These are phyloP conservation scores for Singerocomus rubriflavus DNA, from an alignment of 1,284 basidiomycete genomes.

Conservation along the genomic window DNA sequence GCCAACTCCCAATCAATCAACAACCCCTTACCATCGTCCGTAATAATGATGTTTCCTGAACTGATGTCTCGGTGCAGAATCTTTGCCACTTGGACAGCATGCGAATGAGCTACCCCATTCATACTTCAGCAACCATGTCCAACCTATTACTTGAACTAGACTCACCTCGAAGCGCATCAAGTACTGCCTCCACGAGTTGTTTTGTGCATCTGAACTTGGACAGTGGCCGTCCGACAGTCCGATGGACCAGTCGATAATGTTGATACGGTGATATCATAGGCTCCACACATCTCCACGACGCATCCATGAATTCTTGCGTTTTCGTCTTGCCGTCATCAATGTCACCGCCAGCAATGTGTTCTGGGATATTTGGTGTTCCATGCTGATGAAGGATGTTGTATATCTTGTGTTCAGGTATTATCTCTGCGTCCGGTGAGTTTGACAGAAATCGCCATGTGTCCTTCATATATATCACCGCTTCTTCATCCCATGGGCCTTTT, in stretches of 20 bases:
- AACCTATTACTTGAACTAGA: neutral
- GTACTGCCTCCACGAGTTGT: neutral
- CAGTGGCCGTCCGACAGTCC: neutral
- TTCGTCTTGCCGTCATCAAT: neutral
- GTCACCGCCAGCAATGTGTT: neutral
- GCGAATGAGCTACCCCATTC: neutral
- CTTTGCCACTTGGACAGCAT: neutral
- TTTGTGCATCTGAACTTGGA: neutral
- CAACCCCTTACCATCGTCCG: neutral
- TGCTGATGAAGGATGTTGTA: neutral
- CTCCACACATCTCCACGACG: neutral
- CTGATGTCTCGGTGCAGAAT: neutral
- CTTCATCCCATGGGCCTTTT: too few species aligned
- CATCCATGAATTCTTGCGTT: neutral
- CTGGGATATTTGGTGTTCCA: neutral
- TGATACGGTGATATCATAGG: neutral
- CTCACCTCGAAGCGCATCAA: neutral
- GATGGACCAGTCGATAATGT: neutral
- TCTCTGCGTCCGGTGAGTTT: too few species aligned
- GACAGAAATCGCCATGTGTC: too few species aligned
- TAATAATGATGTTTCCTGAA: neutral
- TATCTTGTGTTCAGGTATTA: neutral
- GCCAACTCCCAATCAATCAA: constrained; percentile 10
- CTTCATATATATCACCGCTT: too few species aligned
- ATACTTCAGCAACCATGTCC: neutral